phyloP scores from a whole-genome alignment of 179 eudicot genomes.

The Vitellaria paradoxa region DNA sequence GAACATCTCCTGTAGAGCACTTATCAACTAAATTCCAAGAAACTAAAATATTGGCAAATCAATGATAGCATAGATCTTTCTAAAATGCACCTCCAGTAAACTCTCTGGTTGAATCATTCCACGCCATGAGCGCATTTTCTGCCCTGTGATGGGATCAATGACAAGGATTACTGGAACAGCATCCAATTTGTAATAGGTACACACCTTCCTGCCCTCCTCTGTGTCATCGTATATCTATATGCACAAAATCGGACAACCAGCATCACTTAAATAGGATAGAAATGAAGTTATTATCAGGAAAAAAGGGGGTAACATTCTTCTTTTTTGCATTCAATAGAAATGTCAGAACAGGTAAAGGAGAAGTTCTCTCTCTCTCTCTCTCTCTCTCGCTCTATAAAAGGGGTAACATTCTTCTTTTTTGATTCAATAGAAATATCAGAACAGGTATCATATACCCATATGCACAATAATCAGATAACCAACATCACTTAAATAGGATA shows the following conservation, averaged over 20 bases:
- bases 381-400: no score
- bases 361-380: no score
- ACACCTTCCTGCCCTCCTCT: conserved; percentile 92
- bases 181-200: conserved; percentile 85
- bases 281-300: not conserved
- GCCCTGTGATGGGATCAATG: conserved; percentile 94
- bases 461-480: not conserved
- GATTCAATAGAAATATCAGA: no score
- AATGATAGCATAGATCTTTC: not conserved
- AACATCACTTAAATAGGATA: not conserved
- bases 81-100: conserved; percentile 70
- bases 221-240: conserved; percentile 80
- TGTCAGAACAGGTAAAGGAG: no score
- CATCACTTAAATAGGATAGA: not conserved
- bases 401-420: no score
- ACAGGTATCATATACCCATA: conserved; percentile 58
- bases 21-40: not conserved
- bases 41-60: not conserved
- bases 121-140: conserved; percentile 92
- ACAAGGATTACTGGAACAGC: conserved; percentile 68
- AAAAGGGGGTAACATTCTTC: not conserved
- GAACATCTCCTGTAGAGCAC: not conserved
- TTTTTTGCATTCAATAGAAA: no score
- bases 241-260: conserved; percentile 1
- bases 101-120: conserved; percentile 96